These are phyloP conservation scores for Lagenaria siceraria DNA, from an alignment of 306 rosid genomes.

Conservation along the genomic window DNA sequence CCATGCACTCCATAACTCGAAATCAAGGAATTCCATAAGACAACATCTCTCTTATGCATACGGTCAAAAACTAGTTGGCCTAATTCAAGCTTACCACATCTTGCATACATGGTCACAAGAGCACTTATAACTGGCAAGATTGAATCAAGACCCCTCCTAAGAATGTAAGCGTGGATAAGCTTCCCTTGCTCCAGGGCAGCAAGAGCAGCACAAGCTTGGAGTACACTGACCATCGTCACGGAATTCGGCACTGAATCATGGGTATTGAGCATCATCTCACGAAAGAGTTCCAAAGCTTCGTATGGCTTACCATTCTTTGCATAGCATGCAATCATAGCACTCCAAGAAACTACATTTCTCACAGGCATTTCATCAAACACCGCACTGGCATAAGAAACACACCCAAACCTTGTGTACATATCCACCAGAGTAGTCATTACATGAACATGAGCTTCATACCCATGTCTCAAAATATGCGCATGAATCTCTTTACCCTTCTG, in stretches of 20 bases:
- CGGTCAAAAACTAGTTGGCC: constrained; percentile 51
- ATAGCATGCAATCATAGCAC: constrained; percentile 86
- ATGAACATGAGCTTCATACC: constrained; percentile 58
- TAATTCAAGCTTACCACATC: constrained; percentile 59
- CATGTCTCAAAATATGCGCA: constrained; percentile 69
- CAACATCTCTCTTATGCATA: constrained; percentile 51
- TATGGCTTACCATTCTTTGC: constrained; percentile 62
- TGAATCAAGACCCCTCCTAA: constrained; percentile 84
- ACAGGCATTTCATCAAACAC: constrained; percentile 59
- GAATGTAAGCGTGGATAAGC: constrained; percentile 71
- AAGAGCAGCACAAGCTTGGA: constrained; percentile 81
- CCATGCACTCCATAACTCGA: constrained; percentile 83
- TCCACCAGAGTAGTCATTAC: constrained; percentile 77
- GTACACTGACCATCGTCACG: constrained; percentile 89
- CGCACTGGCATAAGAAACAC: constrained; percentile 41
- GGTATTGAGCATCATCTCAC: constrained; percentile 49
- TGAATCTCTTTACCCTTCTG: constrained; percentile 82
- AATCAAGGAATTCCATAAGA: constrained; percentile 78
- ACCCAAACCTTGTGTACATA: constrained; percentile 70
- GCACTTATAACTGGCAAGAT: constrained; percentile 64
- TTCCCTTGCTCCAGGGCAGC: constrained; percentile 74
- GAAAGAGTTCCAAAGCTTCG: constrained; percentile 72
- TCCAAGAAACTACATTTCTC: constrained; percentile 80
- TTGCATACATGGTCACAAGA: constrained; percentile 77
- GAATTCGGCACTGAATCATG: constrained; percentile 60